Base-by-base conservation (phyloP, 306 rosid species). In the Acacia crassicarpa region DNA sequence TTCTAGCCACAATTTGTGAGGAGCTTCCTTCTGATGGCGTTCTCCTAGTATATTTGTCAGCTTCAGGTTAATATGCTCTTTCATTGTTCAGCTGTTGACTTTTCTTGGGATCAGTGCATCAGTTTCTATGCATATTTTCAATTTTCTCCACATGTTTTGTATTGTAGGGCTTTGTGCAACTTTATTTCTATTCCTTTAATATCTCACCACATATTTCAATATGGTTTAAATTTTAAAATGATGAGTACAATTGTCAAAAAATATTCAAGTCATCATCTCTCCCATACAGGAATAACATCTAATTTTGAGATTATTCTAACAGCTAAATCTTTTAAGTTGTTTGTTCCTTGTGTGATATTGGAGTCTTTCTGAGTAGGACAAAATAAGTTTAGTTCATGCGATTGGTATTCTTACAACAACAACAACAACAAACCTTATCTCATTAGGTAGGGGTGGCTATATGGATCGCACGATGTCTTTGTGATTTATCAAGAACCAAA, bases 1-100 rank as follows among this genome's bases (percentile, higher is more conserved):
- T 95, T 87, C 86, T 95, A 81, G 99, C 98, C 82, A 93, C 99
- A 75, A 86, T 93, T 65, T 95, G 97, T 84, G 99, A 95, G 91
- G 98, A 95, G 92, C 97, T 95, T 83, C 96, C 99, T 43, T 68
- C 82, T 70, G 98, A 95, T 89, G 99, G 99, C 78, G 83, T 93
- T 89, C 85, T 95, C 74, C 89, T 95, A 76, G 85, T 95, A 80
- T 95, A 92, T 91, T 83, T 95, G 85, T 95, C 99, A 66, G 97
- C 96, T 85, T 90, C 97, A 92, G 98, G 99, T 93, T 74, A 82
- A 62, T 71, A 76, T 78, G 48, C 56, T 82, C 20, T 62, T 81
- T 77, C 45, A 20, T 54, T 75, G 72, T 23, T 46, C 76, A 27
- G 63, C 63, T 78, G 51, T 9, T 49, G 5, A 3, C 38, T 78